phyloP scores from a whole-genome alignment of 768 basidiomycete species.

The Leccinum variicolor region DNA sequence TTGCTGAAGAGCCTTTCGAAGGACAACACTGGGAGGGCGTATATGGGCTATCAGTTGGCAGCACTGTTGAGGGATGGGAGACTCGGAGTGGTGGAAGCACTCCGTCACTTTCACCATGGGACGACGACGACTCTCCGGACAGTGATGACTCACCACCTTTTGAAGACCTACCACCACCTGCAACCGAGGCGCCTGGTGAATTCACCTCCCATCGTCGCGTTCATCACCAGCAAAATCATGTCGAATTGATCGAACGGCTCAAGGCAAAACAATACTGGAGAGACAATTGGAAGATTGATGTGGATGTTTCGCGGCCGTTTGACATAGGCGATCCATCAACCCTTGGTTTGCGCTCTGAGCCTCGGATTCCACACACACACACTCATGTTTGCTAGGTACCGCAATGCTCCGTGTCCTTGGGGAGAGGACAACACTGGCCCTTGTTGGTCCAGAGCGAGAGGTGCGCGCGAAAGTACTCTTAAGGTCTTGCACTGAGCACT shows the following conservation, averaged over 20 bases:
- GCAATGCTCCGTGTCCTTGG: constrained; percentile 38
- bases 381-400: constrained; percentile 39
- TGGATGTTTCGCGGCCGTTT: constrained; percentile 43
- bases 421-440: constrained; percentile 35
- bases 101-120: constrained; percentile 66
- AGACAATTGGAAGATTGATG: constrained; percentile 55
- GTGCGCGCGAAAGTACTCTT: constrained; percentile 23
- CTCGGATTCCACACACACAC: background rate
- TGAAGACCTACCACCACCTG: constrained; percentile 12
- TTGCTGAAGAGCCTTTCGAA: constrained; percentile 80
- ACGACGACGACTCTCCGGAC: constrained; percentile 42
- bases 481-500: background rate
- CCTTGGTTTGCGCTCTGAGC: constrained; percentile 44
- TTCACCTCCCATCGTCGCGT: background rate
- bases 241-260: constrained; percentile 60
- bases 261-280: constrained; percentile 73
- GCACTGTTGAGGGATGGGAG: constrained; percentile 41
- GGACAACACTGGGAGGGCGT: constrained; percentile 84
- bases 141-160: constrained; percentile 17
- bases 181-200: background rate
- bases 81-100: constrained; percentile 46
- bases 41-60: constrained; percentile 52
- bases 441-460: constrained; percentile 42
- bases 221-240: constrained; percentile 25
- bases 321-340: constrained; percentile 71